A percentile compares a stretch with the other conserved stretches of the same genome.
phyloP scores from a whole-genome alignment of 306 rosid species.

The Cicer pinnatifidum region DNA sequence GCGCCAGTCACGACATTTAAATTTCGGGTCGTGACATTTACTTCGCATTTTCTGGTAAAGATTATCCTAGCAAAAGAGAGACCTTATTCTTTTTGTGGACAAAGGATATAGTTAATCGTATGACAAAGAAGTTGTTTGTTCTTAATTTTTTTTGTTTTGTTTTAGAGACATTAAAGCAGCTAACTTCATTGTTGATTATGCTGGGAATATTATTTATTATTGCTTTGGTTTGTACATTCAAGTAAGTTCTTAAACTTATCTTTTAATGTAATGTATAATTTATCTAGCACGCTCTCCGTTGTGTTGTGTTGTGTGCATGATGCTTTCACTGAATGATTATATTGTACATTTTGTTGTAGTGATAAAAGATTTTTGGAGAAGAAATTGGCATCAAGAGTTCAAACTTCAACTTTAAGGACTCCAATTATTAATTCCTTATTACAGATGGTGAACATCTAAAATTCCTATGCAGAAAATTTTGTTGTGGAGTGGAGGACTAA shows the following conservation, averaged over 20 bases:
- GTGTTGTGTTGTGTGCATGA: no score
- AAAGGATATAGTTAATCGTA: background rate
- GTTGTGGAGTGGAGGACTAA: no score
- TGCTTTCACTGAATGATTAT: no score
- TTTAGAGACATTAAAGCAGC: background rate
- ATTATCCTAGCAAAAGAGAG: no score
- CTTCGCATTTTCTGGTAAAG: no score
- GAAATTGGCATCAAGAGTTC: background rate
- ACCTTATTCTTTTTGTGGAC: background rate
- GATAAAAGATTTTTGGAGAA: background rate
- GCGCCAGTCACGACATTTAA: no score
- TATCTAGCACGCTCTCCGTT: no score
- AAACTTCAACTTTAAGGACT: background rate
- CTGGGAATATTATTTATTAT: background rate
- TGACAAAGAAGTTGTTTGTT: background rate
- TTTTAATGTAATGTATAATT: no score
- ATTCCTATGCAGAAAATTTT: no score
- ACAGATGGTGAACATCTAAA: no score
- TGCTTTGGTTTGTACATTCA: background rate
- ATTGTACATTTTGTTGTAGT: background rate
- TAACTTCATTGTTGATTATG: background rate
- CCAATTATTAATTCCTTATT: no score
- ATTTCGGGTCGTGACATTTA: no score
- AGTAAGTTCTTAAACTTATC: background rate
- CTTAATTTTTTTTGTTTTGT: background rate